A percentile compares a stretch with the other conserved stretches of the same genome.
phyloP scores from a whole-genome alignment of 257 asterid species.

The Solanum medicagineum region DNA sequence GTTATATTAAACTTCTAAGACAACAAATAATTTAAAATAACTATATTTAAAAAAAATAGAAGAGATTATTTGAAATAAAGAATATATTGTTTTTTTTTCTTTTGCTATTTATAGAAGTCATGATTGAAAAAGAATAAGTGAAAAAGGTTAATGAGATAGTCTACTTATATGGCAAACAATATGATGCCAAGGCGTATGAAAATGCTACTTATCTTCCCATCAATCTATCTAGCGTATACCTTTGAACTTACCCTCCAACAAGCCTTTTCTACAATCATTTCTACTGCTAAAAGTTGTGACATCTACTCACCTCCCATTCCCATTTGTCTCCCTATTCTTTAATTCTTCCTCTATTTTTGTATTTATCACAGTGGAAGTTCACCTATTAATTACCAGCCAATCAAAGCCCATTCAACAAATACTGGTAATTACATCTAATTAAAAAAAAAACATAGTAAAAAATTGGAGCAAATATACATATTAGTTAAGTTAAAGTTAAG shows the following conservation, averaged over 20 bases:
- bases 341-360: background rate
- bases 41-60: background rate
- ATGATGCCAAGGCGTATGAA: constrained; percentile 41
- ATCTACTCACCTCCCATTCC: constrained; percentile 23
- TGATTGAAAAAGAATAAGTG: constrained; percentile 3
- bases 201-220: constrained; percentile 69
- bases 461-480: background rate
- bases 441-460: background rate
- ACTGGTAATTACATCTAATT: background rate
- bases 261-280: constrained; percentile 49
- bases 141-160: constrained; percentile 24
- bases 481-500: background rate
- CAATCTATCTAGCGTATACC: constrained; percentile 28
- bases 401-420: background rate
- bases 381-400: background rate
- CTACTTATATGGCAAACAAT: constrained; percentile 68
- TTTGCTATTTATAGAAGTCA: background rate
- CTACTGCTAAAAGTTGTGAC: constrained; percentile 60
- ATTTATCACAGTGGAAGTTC: background rate
- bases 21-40: background rate
- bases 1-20: background rate
- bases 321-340: constrained; percentile 7
- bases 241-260: constrained; percentile 20
- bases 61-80: no score
- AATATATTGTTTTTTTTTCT: no score